A percentile compares a stretch with the other conserved stretches of the same genome.
Conservation (phyloP, 2,329 filamentous ascomycete species). For the Trichoderma sp. region DNA sequence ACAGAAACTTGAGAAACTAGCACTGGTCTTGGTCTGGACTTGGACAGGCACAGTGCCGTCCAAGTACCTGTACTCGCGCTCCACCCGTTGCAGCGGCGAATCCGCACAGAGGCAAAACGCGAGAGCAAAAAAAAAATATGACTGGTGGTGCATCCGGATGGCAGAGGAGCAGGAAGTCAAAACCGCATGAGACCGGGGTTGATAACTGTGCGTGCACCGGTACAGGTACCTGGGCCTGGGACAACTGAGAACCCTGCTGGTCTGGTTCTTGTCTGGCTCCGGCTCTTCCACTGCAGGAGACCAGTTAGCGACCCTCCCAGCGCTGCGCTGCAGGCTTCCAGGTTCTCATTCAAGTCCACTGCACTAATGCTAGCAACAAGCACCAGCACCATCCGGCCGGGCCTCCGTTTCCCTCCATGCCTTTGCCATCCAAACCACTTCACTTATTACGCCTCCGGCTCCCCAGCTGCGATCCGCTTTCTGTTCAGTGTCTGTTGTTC, state of each 20-base stretch:
- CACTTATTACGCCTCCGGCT: constrained; percentile 16
- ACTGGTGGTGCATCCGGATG: neutral
- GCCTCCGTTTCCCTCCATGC: neutral
- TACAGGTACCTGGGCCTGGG: neutral
- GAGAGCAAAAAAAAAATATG: neutral
- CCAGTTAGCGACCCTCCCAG: neutral
- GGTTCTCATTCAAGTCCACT: neutral
- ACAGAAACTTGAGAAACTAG: neutral
- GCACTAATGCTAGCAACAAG: neutral
- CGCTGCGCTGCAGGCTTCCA: neutral
- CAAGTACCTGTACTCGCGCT: neutral
- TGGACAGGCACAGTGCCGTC: constrained; percentile 11
- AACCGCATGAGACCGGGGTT: neutral
- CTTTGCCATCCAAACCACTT: neutral
- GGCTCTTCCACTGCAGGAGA: constrained; percentile 17
- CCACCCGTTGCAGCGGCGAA: constrained; percentile 6
- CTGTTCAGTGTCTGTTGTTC: constrained; percentile 1
- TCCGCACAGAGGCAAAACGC: neutral
- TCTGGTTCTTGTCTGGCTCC: neutral
- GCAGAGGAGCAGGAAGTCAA: neutral
- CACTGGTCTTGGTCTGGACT: neutral
- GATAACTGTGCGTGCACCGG: constrained; percentile 8
- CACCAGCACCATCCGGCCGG: constrained; percentile 11
- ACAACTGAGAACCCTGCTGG: constrained; percentile 1
- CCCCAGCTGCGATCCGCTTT: constrained; percentile 12